phyloP scores from a whole-genome alignment of 2,329 filamentous ascomycete genomes.

The Fusarium sp. region DNA sequence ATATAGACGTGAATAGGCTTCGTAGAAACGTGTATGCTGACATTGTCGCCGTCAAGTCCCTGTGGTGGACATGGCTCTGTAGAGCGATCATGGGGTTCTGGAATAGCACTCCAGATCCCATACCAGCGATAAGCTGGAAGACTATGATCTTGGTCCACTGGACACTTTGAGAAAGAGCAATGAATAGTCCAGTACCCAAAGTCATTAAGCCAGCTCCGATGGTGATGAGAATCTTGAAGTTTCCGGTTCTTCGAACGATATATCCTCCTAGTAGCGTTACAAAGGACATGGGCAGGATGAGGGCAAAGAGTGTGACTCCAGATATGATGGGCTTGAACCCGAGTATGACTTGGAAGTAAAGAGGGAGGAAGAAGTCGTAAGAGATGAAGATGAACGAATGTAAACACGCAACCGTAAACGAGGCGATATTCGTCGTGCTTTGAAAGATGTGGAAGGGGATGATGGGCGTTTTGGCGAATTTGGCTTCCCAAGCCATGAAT shows the following conservation, averaged over 20 bases:
- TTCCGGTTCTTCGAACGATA: constrained; percentile 71
- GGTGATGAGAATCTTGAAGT: constrained; percentile 71
- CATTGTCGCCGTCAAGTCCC: constrained; percentile 74
- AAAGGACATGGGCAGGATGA: constrained; percentile 74
- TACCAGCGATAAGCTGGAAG: constrained; percentile 71
- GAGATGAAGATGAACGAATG: constrained; percentile 84
- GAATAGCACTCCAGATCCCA: constrained; percentile 76
- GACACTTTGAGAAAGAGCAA: constrained; percentile 65
- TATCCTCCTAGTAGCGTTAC: constrained; percentile 68
- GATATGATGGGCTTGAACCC: constrained; percentile 76
- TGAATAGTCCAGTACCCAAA: constrained; percentile 73
- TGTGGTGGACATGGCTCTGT: constrained; percentile 70
- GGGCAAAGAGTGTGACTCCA: constrained; percentile 80
- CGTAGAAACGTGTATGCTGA: constrained; percentile 75
- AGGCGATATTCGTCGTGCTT: constrained; percentile 72
- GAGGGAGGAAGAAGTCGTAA: constrained; percentile 80
- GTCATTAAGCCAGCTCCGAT: constrained; percentile 69
- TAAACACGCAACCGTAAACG: constrained; percentile 74
- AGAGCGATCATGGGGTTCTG: constrained; percentile 77
- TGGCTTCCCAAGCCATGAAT: constrained; percentile 80
- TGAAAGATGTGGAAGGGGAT: constrained; percentile 81
- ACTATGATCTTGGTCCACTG: constrained; percentile 68
- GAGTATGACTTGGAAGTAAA: constrained; percentile 85
- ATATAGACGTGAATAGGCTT: constrained; percentile 74
- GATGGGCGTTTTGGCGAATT: constrained; percentile 79